Percentiles rank a stretch among this genome's conserved stretches.
Conservation (phyloP, 2,329 filamentous ascomycete species). For the Fusarium temperatum region DNA sequence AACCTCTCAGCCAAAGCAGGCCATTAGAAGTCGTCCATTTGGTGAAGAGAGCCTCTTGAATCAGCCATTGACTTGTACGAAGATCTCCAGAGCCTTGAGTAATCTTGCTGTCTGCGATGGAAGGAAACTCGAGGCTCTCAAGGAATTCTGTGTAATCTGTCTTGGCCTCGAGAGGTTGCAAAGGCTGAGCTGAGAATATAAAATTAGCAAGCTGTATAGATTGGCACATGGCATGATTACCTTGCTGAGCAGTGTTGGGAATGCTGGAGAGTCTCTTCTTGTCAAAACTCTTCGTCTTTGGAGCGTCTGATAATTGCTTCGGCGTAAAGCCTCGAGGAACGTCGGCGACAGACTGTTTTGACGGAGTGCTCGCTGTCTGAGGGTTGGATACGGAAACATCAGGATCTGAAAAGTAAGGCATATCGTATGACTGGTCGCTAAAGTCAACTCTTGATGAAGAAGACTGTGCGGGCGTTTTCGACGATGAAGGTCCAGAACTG, state of each 20-base stretch:
- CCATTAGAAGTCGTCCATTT: not conserved
- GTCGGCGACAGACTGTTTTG: not conserved
- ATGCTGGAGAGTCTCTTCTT: not conserved
- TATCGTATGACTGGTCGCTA: not conserved
- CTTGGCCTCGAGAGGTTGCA: not conserved
- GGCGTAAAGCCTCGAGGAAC: not conserved
- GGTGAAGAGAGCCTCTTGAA: not conserved
- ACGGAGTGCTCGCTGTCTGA: not conserved
- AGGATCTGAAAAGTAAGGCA: not conserved
- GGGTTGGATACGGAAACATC: not conserved
- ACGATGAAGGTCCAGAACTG: not conserved
- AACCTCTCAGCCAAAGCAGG: not conserved
- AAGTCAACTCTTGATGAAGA: conserved; percentile 2
- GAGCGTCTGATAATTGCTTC: not conserved
- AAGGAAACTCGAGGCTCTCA: not conserved
- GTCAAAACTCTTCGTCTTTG: not conserved
- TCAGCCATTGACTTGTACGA: not conserved
- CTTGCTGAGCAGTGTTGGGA: not conserved
- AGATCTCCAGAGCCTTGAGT: not conserved
- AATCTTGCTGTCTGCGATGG: not conserved
- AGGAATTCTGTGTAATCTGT: not conserved
- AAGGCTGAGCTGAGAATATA: not conserved
- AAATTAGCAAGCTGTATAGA: not conserved
- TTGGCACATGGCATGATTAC: not conserved
- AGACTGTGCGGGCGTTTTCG: not conserved